phyloP scores from a whole-genome alignment of 441 rosid genomes.

The Arabidopsis hybrid region DNA sequence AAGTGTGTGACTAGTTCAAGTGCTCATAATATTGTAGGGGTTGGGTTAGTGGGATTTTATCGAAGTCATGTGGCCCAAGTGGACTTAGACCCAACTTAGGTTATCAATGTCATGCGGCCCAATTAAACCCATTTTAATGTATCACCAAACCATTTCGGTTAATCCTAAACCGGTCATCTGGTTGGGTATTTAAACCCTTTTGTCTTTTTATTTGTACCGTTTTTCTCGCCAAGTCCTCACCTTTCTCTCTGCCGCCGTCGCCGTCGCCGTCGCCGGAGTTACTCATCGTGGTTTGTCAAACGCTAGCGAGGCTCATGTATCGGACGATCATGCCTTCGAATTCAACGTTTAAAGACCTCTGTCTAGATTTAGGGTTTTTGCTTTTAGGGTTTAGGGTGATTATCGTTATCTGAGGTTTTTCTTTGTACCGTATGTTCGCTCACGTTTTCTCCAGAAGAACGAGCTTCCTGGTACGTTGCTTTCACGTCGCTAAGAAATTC shows the following conservation, averaged over 20 bases:
- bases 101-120: slow-evolving; percentile 17
- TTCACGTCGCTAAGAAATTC: slow-evolving; percentile 56
- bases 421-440: slow-evolving; percentile 30
- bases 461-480: slow-evolving; percentile 45
- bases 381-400: slow-evolving; percentile 8
- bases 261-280: slow-evolving; percentile 20
- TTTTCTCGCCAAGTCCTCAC: slow-evolving; percentile 6
- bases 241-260: slow-evolving; percentile 15
- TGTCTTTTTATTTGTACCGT: neutral
- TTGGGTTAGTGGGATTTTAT: slow-evolving; percentile 11
- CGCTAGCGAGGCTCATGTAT: neutral
- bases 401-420: neutral
- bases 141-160: slow-evolving; percentile 28
- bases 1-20: too few species aligned
- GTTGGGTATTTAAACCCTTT: neutral
- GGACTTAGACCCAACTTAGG: slow-evolving; percentile 11
- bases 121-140: neutral
- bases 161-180: slow-evolving; percentile 1
- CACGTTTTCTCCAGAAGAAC: slow-evolving; percentile 44
- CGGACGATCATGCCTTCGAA: slow-evolving; percentile 7
- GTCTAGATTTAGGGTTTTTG: slow-evolving; percentile 1
- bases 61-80: slow-evolving; percentile 22
- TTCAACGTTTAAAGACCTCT: slow-evolving; percentile 5
- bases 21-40: neutral
- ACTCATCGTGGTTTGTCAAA: neutral